phyloP scores from a whole-genome alignment of 2,329 filamentous ascomycete species.

The Penicillium sp. region DNA sequence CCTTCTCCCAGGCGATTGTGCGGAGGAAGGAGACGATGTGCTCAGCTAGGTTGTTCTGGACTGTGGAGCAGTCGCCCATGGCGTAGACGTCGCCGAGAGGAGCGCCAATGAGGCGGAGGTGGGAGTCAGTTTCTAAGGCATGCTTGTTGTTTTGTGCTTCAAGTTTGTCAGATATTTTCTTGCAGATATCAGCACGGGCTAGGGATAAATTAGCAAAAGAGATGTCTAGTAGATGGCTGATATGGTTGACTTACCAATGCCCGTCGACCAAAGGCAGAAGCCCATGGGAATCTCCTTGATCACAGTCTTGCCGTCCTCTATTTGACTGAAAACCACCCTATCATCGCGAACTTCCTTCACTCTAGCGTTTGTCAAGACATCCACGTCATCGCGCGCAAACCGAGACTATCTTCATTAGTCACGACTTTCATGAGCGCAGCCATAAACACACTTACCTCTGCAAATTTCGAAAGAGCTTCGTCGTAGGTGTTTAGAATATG shows the following conservation, averaged over 20 bases:
- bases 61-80: slow-evolving; percentile 93
- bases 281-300: slow-evolving; percentile 94
- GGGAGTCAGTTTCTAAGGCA: slow-evolving; percentile 91
- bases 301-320: slow-evolving; percentile 73
- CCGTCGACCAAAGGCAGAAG: slow-evolving; percentile 97
- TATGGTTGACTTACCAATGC: slow-evolving; percentile 62
- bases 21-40: slow-evolving; percentile 90
- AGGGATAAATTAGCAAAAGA: slow-evolving; percentile 5
- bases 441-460: slow-evolving; percentile 62
- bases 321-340: slow-evolving; percentile 87
- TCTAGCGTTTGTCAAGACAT: slow-evolving; percentile 88
- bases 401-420: slow-evolving; percentile 56
- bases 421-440: slow-evolving; percentile 7
- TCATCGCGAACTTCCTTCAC: slow-evolving; percentile 87
- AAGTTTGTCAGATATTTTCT: slow-evolving; percentile 77
- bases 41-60: slow-evolving; percentile 95
- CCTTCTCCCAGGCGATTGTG: slow-evolving; percentile 87
- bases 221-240: slow-evolving; percentile 8
- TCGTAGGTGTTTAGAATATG: slow-evolving; percentile 99
- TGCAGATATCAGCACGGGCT: slow-evolving; percentile 79
- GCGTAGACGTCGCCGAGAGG: slow-evolving; percentile 95
- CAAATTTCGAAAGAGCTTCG: slow-evolving; percentile 88
- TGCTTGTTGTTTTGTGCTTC: slow-evolving; percentile 82
- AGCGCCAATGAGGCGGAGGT: slow-evolving; percentile 85
- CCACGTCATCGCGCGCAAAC: slow-evolving; percentile 88